Percentiles rank a stretch among this genome's conserved stretches.
Evolutionary conservation across 257 asterid species (phyloP).

Genomic region (Coffea canephora): DNA sequence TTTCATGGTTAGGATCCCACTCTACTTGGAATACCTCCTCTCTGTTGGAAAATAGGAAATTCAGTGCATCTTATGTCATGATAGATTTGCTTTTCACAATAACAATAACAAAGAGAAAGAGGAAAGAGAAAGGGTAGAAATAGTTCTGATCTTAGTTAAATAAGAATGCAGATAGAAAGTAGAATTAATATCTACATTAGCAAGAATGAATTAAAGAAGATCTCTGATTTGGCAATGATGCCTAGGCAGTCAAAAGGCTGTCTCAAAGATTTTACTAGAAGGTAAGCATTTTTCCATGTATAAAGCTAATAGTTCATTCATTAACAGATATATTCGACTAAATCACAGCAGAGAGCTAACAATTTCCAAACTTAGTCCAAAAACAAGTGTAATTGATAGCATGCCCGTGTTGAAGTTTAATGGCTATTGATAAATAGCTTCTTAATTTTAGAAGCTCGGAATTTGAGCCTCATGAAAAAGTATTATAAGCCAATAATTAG

Average conservation of each 20-base stretch:
- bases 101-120: no score
- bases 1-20: conserved; percentile 98
- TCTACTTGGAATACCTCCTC: conserved; percentile 98
- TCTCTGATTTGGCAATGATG: no score
- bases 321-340: not conserved
- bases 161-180: no score
- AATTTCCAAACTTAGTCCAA: no score
- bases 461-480: no score
- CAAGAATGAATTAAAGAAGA: not conserved
- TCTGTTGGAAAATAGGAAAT: conserved; percentile 33
- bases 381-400: no score
- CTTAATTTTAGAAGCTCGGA: no score
- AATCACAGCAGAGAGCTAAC: not conserved
- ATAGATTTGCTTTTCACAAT: not conserved
- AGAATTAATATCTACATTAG: not conserved
- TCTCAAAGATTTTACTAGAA: not conserved
- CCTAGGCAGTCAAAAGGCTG: not conserved
- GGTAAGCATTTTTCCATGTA: no score
- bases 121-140: not conserved
- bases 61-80: not conserved
- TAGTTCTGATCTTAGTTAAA: no score
- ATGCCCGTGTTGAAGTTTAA: no score
- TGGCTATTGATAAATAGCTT: no score
- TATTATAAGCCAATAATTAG: no score
- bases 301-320: not conserved